Conservation (phyloP, 2,329 filamentous ascomycete genomes). For the Monilinia laxa region DNA sequence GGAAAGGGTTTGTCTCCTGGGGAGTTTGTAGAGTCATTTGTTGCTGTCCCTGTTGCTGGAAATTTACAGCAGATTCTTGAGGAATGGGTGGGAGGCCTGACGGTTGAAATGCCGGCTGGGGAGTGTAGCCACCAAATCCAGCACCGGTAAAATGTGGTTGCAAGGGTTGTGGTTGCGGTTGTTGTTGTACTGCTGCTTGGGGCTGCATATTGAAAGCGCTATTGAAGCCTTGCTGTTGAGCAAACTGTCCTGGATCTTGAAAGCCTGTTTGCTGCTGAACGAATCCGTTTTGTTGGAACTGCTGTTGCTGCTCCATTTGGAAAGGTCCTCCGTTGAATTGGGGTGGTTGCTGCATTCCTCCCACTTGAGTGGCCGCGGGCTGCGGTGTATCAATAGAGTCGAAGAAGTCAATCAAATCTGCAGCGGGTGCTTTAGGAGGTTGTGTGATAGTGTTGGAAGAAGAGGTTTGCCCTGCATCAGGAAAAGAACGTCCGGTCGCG, state of each 20-base stretch:
- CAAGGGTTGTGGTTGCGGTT: slow-evolving; percentile 47
- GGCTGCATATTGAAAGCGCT: slow-evolving; percentile 33
- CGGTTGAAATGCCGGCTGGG: slow-evolving; percentile 60
- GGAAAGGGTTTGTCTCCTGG: slow-evolving; percentile 85
- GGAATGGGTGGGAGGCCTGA: slow-evolving; percentile 56
- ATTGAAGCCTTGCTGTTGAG: slow-evolving; percentile 42
- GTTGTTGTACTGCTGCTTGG: slow-evolving; percentile 25
- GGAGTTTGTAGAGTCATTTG: slow-evolving; percentile 47
- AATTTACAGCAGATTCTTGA: slow-evolving; percentile 54
- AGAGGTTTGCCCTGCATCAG: slow-evolving; percentile 37
- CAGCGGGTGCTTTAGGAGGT: slow-evolving; percentile 61
- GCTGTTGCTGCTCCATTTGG: slow-evolving; percentile 40
- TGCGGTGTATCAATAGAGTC: slow-evolving; percentile 89
- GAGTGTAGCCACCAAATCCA: slow-evolving; percentile 79
- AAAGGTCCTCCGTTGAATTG: slow-evolving; percentile 38
- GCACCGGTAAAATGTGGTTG: slow-evolving; percentile 68
- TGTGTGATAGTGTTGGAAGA: slow-evolving; percentile 45
- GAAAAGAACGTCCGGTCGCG: slow-evolving; percentile 35
- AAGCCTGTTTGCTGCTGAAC: slow-evolving; percentile 44
- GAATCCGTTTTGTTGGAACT: slow-evolving; percentile 47
- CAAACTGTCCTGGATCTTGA: slow-evolving; percentile 46
- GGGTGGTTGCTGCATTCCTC: slow-evolving; percentile 39
- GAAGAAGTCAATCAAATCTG: slow-evolving; percentile 91
- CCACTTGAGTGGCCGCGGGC: slow-evolving; percentile 55
- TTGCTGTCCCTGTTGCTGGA: slow-evolving; percentile 46